Percentiles rank a stretch among this genome's conserved stretches.
Conservation (phyloP, 768 basidiomycete species). For the Clavulina sp. region DNA sequence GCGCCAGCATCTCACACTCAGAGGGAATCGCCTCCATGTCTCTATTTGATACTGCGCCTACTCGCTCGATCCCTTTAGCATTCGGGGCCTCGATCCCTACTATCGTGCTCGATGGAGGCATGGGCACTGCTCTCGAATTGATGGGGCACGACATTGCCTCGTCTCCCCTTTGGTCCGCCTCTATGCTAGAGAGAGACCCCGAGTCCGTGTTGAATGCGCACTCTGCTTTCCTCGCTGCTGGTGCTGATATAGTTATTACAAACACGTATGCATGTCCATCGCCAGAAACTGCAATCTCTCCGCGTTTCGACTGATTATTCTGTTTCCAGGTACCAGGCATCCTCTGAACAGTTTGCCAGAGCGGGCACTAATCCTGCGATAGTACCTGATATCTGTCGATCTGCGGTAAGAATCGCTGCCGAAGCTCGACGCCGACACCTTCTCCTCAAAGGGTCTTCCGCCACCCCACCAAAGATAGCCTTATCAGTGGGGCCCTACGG, state of each 20-base stretch:
- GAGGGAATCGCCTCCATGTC: no score
- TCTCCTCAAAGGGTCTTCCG: neutral
- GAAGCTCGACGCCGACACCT: conserved; percentile 26
- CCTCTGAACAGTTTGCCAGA: conserved; percentile 32
- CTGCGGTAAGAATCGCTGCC: conserved; percentile 33
- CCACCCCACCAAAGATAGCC: conserved; percentile 26
- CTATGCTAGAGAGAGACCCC: conserved; percentile 35
- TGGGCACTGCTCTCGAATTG: neutral
- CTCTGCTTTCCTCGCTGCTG: conserved; percentile 42
- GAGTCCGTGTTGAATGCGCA: conserved; percentile 41
- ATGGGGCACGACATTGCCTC: neutral
- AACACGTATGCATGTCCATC: conserved; percentile 33
- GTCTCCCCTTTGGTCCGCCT: conserved; percentile 44
- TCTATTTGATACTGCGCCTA: no score
- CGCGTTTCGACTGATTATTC: neutral
- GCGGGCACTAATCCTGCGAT: conserved; percentile 29
- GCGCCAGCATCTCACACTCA: no score
- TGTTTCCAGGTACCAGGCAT: conserved; percentile 43
- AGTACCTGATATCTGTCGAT: conserved; percentile 33
- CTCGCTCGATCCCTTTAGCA: no score
- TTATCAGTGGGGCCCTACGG: conserved; percentile 65
- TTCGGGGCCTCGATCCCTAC: neutral
- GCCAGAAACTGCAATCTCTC: neutral
- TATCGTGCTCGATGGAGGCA: neutral
- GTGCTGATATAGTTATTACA: conserved; percentile 48